Conservation (phyloP, 169 alveolate genomes). For the Cryptosporidium parvum region DNA sequence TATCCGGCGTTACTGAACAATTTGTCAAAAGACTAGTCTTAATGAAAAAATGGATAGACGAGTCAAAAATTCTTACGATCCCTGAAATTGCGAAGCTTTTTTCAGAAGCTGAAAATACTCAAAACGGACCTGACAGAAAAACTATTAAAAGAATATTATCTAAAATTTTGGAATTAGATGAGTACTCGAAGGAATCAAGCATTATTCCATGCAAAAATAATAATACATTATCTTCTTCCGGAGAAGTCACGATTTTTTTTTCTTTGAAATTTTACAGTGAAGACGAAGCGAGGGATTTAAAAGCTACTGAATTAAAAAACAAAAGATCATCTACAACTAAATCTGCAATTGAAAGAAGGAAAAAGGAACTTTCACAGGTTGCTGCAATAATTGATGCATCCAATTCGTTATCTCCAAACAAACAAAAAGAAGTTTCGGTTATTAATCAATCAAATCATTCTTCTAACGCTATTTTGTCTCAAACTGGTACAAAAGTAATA, state of each 20-base stretch:
- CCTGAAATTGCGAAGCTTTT: constrained; percentile 59
- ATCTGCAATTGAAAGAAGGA: constrained; percentile 68
- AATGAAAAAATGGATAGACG: constrained; percentile 54
- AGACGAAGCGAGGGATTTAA: constrained; percentile 40
- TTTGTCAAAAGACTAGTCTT: constrained; percentile 33
- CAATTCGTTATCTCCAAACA: constrained; percentile 5
- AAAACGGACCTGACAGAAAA: constrained; percentile 72
- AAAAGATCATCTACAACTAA: constrained; percentile 58
- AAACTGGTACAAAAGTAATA: background rate
- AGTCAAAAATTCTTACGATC: constrained; percentile 42
- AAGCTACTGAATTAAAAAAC: constrained; percentile 56
- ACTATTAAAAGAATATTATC: constrained; percentile 45
- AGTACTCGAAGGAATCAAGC: constrained; percentile 26
- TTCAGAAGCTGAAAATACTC: constrained; percentile 51
- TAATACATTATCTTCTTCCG: constrained; percentile 14
- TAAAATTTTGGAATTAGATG: constrained; percentile 42
- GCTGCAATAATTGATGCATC: constrained; percentile 73
- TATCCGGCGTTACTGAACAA: constrained; percentile 50
- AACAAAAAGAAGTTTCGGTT: background rate
- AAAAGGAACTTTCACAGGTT: constrained; percentile 64
- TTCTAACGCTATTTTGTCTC: background rate
- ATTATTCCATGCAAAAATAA: constrained; percentile 22
- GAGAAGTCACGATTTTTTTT: constrained; percentile 43
- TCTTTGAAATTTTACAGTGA: constrained; percentile 31
- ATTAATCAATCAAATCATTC: background rate